A percentile compares a stretch with the other conserved stretches of the same genome.
Evolutionary conservation across 169 alveolate species (phyloP).

Genomic region (Plasmodium malariae): DNA sequence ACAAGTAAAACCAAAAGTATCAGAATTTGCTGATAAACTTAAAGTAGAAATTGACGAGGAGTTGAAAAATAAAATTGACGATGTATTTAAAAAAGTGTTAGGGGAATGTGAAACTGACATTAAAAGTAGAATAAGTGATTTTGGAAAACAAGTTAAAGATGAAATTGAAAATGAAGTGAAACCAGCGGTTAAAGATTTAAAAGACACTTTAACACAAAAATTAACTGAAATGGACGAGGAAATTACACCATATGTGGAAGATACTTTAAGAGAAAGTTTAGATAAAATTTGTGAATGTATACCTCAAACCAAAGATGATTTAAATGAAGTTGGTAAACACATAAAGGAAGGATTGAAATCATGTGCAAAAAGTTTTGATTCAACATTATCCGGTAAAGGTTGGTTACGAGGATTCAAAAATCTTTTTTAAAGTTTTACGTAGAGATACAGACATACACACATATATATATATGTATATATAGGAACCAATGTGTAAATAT

Average conservation of each 20-base stretch:
- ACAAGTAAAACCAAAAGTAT: no score
- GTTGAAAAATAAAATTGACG: background rate
- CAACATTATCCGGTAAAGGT: background rate
- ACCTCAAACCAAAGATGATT: background rate
- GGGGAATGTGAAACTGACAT: no score
- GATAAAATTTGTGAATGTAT: slow-evolving; percentile 16
- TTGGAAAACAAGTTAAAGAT: no score
- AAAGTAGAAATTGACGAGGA: background rate
- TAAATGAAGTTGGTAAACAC: slow-evolving; percentile 4
- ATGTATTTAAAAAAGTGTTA: no score
- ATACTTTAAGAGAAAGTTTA: background rate
- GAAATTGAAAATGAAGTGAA: no score
- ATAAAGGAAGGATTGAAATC: slow-evolving; percentile 8
- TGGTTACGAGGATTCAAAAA: slow-evolving; percentile 23
- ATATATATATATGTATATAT: background rate
- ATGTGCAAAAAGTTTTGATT: slow-evolving; percentile 1
- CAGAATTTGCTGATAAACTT: background rate
- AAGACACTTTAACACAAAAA: background rate
- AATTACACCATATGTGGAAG: background rate
- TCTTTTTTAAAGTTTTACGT: slow-evolving; percentile 3
- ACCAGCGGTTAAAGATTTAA: no score
- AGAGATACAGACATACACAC: slow-evolving; percentile 5
- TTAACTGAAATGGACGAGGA: slow-evolving; percentile 17
- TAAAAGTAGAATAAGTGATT: no score
- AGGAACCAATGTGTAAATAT: background rate